Evolutionary conservation across 2,329 filamentous ascomycete genomes (phyloP).

Genomic region (Dothistroma pini): DNA sequence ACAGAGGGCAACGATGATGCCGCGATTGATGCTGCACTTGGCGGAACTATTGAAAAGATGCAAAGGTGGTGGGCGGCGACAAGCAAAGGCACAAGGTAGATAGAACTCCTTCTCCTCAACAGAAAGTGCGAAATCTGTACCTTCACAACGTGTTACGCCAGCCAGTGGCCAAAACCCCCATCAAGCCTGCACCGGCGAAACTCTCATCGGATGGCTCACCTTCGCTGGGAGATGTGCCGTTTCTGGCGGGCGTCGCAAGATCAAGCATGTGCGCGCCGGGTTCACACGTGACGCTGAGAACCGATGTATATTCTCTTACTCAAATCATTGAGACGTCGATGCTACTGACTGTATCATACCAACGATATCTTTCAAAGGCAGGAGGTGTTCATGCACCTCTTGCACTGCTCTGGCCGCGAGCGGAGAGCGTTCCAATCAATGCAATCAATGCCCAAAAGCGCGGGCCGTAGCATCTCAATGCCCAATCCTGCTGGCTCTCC

Average conservation of each 20-base stretch:
- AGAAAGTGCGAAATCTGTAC: neutral
- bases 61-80: neutral
- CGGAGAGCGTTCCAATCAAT: neutral
- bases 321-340: neutral
- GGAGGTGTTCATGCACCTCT: no score
- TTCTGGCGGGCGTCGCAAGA: neutral
- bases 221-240: neutral
- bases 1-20: neutral
- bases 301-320: neutral
- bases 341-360: no score
- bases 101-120: neutral
- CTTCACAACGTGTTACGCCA: neutral
- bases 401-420: neutral
- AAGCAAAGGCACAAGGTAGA: neutral
- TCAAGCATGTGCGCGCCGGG: neutral
- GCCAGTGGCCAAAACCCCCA: neutral
- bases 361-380: no score
- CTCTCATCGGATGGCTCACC: neutral
- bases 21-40: neutral
- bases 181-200: neutral
- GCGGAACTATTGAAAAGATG: neutral
- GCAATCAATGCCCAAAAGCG: no score
- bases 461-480: neutral
- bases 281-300: neutral
- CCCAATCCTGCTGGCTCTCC: neutral